phyloP scores from a whole-genome alignment of 1,284 basidiomycete species.

The Ustilago hordei region DNA sequence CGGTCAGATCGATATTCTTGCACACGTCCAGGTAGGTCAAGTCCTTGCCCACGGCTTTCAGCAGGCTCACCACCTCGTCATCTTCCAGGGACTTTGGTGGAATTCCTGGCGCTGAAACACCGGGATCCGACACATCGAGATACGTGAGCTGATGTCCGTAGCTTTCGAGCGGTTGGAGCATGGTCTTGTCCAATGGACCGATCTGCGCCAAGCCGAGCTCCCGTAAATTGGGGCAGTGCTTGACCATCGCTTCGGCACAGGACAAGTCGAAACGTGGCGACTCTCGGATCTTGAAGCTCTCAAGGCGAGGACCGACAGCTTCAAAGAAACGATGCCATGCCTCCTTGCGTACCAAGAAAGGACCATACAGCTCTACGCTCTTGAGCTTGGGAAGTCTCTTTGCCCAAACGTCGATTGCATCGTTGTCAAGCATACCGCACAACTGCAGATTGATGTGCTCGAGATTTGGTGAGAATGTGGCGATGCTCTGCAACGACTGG shows the following conservation, averaged over 20 bases:
- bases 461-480: constrained; percentile 60
- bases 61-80: constrained; percentile 75
- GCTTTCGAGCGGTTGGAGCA: constrained; percentile 58
- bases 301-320: constrained; percentile 74
- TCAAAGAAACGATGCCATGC: constrained; percentile 84
- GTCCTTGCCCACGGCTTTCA: constrained; percentile 73
- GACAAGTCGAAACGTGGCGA: constrained; percentile 87
- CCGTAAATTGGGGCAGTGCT: constrained; percentile 76
- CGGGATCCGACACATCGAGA: constrained; percentile 77
- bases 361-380: constrained; percentile 84
- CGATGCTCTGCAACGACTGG: constrained; percentile 57
- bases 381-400: constrained; percentile 77
- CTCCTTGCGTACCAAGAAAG: constrained; percentile 83
- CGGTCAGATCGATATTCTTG: constrained; percentile 75
- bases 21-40: constrained; percentile 76
- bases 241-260: constrained; percentile 77
- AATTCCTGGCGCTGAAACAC: constrained; percentile 67
- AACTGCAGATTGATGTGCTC: constrained; percentile 77
- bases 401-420: constrained; percentile 77
- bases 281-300: constrained; percentile 79
- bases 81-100: constrained; percentile 73
- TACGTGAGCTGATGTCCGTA: constrained; percentile 72
- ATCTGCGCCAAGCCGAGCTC: constrained; percentile 84
- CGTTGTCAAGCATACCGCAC: constrained; percentile 85
- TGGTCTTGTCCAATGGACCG: constrained; percentile 73